These are phyloP conservation scores for Acanthamoeba culbertsoni DNA, from an alignment of 208 protist genomes.

Conservation along the genomic window DNA sequence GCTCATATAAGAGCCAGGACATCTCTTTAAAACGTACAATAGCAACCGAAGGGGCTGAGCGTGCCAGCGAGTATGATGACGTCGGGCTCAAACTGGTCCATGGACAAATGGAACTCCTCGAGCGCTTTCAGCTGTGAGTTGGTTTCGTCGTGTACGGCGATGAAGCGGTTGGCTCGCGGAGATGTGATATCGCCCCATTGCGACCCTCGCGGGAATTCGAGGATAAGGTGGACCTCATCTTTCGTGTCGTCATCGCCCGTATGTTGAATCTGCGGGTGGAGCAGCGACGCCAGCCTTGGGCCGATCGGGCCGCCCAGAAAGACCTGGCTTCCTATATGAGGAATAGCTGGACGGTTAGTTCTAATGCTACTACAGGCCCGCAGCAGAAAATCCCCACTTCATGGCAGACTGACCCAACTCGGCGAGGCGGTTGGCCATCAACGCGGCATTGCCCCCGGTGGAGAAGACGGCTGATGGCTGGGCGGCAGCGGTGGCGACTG, in stretches of 20 bases:
- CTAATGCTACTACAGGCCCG: too few relatives aligned
- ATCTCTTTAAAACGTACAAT: background rate
- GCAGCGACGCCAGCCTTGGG: background rate
- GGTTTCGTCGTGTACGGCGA: conserved; percentile 21
- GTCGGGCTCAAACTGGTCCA: background rate
- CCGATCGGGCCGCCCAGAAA: conserved; percentile 35
- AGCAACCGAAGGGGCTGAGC: background rate
- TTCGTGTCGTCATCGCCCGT: background rate
- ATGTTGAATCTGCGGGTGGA: background rate
- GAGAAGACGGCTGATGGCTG: background rate
- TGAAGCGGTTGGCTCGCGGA: conserved; percentile 29
- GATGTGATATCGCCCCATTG: background rate
- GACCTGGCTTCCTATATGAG: background rate
- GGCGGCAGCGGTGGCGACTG: background rate
- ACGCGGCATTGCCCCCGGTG: conserved; percentile 8
- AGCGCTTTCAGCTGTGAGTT: conserved; percentile 27
- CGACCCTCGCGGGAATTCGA: background rate
- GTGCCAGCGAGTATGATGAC: background rate
- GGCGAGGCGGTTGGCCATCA: conserved; percentile 47
- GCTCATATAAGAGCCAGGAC: too few relatives aligned
- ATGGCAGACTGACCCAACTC: background rate
- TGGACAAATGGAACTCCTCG: background rate
- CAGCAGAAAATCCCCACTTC: background rate
- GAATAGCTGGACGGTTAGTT: too few relatives aligned
- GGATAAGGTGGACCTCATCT: conserved; percentile 52